Base-by-base conservation (phyloP, 176 grass and related monocot genomes). In the Cenchrus americanus region DNA sequence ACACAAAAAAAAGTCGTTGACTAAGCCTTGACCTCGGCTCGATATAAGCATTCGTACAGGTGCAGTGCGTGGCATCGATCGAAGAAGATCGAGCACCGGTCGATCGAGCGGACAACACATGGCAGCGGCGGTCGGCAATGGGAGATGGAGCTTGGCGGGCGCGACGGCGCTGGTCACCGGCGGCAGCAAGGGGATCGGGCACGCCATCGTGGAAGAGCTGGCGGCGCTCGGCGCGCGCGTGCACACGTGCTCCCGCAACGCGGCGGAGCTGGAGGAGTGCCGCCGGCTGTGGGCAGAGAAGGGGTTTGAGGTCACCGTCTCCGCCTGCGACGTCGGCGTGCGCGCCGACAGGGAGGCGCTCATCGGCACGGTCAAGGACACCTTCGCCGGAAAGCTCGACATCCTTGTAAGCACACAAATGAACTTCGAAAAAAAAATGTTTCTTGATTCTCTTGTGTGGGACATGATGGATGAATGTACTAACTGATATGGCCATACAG, bases 201-300 rank as follows among this genome's bases (percentile, higher is more conserved):
- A 64, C 8, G 80, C 76, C 2, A 68, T 84, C 13, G 76, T 80
- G 1, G 81, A 84, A 32, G 81, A 75, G 34, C 62, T 84, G 8
- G 81, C 61, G 0, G 24, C 18, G 22, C 26, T 84, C 18, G 87
- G 87, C 10, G 87, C 75, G 0, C 14, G 32, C 3, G 88, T 90
- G 44, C 88, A 90, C 72, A 90, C 84, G 3, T 90, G 88, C 57
- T 48, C 84, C 8, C 68, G 84, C 15, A 87, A 83, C 24, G 84
- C 76, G 10, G 66, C 15, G 2, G 88, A 90, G 42, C 71, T 90
- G 17, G 77, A 86, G 13, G 53, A 83, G 55, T 68, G 79, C 72
- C 44, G 82, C 63, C 78, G 71, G 70, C 75, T 7, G 27, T 83
- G 81, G 69, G 81, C 32, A 12, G 50, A 65, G 5, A 53, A 71